phyloP scores from a whole-genome alignment of 1,139 yeast genomes.

The Diutina neorugosa region DNA sequence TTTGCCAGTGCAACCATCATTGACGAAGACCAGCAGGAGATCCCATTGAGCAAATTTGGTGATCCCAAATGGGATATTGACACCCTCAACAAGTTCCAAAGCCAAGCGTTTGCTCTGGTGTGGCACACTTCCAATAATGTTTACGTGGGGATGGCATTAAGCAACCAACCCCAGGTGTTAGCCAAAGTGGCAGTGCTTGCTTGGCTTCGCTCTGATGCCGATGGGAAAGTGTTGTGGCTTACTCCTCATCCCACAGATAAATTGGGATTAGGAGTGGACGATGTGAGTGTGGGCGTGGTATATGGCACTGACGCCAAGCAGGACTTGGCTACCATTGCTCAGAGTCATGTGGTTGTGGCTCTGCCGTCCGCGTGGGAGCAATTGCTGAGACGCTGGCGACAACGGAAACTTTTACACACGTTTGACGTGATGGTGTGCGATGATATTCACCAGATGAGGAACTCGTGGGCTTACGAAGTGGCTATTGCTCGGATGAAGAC shows the following conservation, averaged over 20 bases:
- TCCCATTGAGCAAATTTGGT: slow-evolving; percentile 20
- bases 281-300: background rate
- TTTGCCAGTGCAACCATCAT: background rate
- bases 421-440: slow-evolving; percentile 64
- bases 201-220: background rate
- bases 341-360: slow-evolving; percentile 56
- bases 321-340: slow-evolving; percentile 14
- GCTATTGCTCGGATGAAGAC: slow-evolving; percentile 60
- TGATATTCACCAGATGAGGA: slow-evolving; percentile 63
- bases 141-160: slow-evolving; percentile 62
- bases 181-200: slow-evolving; percentile 48
- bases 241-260: background rate
- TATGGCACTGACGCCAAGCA: background rate
- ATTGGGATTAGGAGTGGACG: background rate
- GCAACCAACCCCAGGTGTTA: slow-evolving; percentile 61
- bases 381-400: slow-evolving; percentile 74
- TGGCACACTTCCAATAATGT: slow-evolving; percentile 47
- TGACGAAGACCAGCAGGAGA: background rate
- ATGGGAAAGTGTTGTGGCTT: background rate
- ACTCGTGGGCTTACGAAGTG: slow-evolving; percentile 42
- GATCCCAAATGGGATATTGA: slow-evolving; percentile 30
- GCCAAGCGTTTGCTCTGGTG: slow-evolving; percentile 53
- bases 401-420: slow-evolving; percentile 53
- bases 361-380: slow-evolving; percentile 72
- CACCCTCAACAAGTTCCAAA: slow-evolving; percentile 47